Conservation (phyloP, 208 protist genomes). For the Borovskyia barvae region DNA sequence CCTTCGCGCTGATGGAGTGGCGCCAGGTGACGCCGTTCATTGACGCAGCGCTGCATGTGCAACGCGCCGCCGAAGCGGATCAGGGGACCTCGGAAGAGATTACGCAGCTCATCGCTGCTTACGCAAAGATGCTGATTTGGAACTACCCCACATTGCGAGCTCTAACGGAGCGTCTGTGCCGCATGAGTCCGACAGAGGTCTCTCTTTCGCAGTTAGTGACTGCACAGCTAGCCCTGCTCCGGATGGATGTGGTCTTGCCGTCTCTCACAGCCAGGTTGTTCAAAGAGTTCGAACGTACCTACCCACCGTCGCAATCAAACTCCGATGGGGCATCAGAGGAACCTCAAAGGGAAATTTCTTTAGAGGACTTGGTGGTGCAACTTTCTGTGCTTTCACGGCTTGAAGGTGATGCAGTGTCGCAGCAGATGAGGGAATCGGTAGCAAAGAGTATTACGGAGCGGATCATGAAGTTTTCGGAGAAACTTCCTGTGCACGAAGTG, state of each 20-base stretch:
- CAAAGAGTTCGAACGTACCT: not conserved
- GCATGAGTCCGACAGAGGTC: conserved; percentile 18
- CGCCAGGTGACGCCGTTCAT: conserved; percentile 52
- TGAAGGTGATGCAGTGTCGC: not conserved
- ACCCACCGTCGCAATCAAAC: not conserved
- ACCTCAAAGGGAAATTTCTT: not conserved
- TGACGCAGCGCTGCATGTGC: conserved; percentile 46
- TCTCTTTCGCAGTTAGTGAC: conserved; percentile 47
- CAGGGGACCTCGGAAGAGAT: conserved; percentile 26
- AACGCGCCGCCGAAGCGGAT: conserved; percentile 18
- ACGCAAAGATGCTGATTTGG: conserved; percentile 77
- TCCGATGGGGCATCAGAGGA: not conserved
- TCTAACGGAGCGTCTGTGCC: conserved; percentile 40
- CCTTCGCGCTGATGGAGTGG: conserved; percentile 64
- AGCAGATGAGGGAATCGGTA: not conserved
- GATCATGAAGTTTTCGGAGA: conserved; percentile 2
- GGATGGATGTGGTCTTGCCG: conserved; percentile 63
- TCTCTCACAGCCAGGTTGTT: conserved; percentile 24
- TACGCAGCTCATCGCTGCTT: conserved; percentile 54
- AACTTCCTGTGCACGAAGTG: conserved; percentile 36
- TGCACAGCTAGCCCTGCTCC: conserved; percentile 55
- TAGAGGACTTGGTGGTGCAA: conserved; percentile 30
- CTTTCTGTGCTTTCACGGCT: conserved; percentile 37
- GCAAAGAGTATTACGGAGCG: not conserved
- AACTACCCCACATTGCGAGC: conserved; percentile 62